Percentiles rank a stretch among this genome's conserved stretches.
Conservation (phyloP, 208 protist genomes). For the Acanthamoeba triangularis region DNA sequence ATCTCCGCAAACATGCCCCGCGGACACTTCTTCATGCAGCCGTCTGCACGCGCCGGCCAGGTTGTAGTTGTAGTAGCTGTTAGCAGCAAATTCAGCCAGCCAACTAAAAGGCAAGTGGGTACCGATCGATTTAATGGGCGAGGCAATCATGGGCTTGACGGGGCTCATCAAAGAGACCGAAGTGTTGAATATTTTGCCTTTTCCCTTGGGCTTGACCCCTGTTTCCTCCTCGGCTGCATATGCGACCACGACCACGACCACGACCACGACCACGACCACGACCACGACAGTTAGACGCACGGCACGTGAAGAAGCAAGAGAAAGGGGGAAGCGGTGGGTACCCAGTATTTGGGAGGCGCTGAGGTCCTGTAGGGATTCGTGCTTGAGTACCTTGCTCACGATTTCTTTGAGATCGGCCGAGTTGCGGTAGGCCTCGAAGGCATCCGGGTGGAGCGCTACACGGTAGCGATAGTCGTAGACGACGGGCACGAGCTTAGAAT, state of each 20-base stretch:
- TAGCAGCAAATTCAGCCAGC: no score
- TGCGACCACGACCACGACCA: no score
- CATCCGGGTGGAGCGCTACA: conserved; percentile 78
- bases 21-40: conserved; percentile 90
- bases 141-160: conserved; percentile 85
- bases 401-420: conserved; percentile 54
- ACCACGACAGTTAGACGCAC: neutral
- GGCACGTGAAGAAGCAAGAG: neutral
- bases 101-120: neutral
- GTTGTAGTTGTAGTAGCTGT: no score
- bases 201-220: conserved; percentile 17
- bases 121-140: conserved; percentile 9
- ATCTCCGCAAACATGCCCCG: conserved; percentile 93
- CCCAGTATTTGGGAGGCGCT: conserved; percentile 6
- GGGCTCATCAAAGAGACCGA: conserved; percentile 79
- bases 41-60: neutral
- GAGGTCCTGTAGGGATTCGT: conserved; percentile 33
- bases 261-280: no score
- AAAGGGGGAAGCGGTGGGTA: conserved; percentile 75
- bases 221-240: neutral
- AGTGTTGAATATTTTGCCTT: neutral
- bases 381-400: neutral
- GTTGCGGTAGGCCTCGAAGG: conserved; percentile 76
- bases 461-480: no score
- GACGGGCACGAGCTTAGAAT: no score